phyloP scores from a whole-genome alignment of 805 yeast species.

The Monosporozyma yasuniensis region DNA sequence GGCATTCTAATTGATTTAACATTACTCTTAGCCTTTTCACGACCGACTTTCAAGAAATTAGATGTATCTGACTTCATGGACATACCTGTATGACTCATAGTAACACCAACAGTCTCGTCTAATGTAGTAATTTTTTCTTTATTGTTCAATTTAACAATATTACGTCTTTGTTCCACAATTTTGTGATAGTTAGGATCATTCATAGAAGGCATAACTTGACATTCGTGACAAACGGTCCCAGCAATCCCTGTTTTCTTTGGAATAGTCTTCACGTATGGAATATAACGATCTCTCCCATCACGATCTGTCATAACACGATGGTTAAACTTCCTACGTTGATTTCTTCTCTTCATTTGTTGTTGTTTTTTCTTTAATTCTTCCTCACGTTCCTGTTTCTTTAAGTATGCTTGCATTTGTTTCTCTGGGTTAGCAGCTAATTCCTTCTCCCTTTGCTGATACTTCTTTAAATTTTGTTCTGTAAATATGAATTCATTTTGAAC shows the following conservation, averaged over 20 bases:
- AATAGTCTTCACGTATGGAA: conserved; percentile 80
- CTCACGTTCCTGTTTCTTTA: conserved; percentile 28
- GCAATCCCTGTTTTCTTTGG: conserved; percentile 79
- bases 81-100: conserved; percentile 80
- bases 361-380: conserved; percentile 31
- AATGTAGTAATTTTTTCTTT: conserved; percentile 59
- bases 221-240: conserved; percentile 89
- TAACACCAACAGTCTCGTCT: conserved; percentile 77
- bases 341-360: conserved; percentile 32
- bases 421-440: conserved; percentile 32
- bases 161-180: conserved; percentile 50
- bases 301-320: conserved; percentile 33
- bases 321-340: conserved; percentile 28
- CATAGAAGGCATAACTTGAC: conserved; percentile 75
- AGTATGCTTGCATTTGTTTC: conserved; percentile 30
- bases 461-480: conserved; percentile 71
- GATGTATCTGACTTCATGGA: conserved; percentile 67
- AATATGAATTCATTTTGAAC: conserved; percentile 83
- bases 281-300: conserved; percentile 39
- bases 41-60: conserved; percentile 48
- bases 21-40: conserved; percentile 38
- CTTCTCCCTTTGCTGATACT: conserved; percentile 35
- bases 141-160: conserved; percentile 39
- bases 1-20: conserved; percentile 88
- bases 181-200: conserved; percentile 61